Evolutionary conservation across 805 yeast genomes (phyloP), one percentile per base, ranked within the genome.

Genomic region (Zygosaccharomyces rouxii): DNA sequence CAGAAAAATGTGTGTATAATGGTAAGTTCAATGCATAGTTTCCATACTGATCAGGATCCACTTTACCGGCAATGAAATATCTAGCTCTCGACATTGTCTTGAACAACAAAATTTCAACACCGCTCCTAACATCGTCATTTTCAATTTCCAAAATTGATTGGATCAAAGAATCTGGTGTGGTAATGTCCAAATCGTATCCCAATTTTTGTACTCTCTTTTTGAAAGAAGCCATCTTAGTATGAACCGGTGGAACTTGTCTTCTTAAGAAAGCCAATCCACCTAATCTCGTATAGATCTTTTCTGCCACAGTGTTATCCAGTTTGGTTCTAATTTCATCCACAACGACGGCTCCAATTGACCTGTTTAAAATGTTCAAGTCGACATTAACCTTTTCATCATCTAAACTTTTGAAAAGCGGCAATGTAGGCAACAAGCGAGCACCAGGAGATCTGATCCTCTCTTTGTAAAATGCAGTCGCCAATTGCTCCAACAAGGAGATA

Each of bases 1-100:
- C 80, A n/a, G 87, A 85, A 72, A 90, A 90, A 68, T 92, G 97
- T 0, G 98, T 88, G 66, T 88, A 94, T 38, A 89, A 72, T 25
- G 97, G 95, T 49, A 86, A 66, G 55, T 89, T 89, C 63, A 84
- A 79, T 62, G 86, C 78, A 68, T 86, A 94, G 60, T 92, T 96
- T 9, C 83, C 84, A 62, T 77, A 80, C 51, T 77, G 80, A 55
- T 84, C 92, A 2, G 87, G 80, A 56, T 89, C 95, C 44, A 83
- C 84, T 62, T 83, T 84, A 26, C 96, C 97, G 7, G 97, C 95
- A 61, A 89, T 79, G 52, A 81, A 85, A 64, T 94, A 94, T 60
- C 85, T 87, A 31, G 96, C 95, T 59, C 95, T 77, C 9, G 84
- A 75, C 81, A 94, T 77, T 43, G 92, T 81, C 71, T 94, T 94